These are phyloP conservation scores for Aspergillus sclerotiicarbonarius DNA, from an alignment of 495 filamentous ascomycete species.

Conservation along the genomic window DNA sequence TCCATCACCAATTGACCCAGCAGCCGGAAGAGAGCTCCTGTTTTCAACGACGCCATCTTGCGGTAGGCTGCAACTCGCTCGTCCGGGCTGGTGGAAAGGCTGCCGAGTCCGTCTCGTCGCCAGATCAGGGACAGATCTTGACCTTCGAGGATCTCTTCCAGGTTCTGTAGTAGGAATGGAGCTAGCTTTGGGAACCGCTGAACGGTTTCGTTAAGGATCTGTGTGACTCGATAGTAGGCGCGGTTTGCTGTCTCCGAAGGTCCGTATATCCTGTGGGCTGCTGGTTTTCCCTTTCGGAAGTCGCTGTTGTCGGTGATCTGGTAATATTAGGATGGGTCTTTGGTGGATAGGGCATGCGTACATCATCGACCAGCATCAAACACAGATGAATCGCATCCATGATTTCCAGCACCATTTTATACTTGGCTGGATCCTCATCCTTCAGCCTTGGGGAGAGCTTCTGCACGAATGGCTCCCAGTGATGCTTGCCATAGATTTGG, in stretches of 20 bases:
- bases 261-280: constrained; percentile 30
- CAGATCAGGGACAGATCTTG: constrained; percentile 35
- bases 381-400: constrained; percentile 34
- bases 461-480: constrained; percentile 27
- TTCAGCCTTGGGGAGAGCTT: constrained; percentile 23
- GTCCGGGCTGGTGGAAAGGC: constrained; percentile 10
- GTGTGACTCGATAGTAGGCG: constrained; percentile 28
- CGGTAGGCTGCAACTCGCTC: constrained; percentile 19
- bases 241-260: constrained; percentile 30
- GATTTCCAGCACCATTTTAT: constrained; percentile 26
- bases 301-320: constrained; percentile 31
- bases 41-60: constrained; percentile 24
- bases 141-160: constrained; percentile 30
- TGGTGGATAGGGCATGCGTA: neutral
- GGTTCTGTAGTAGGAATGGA: constrained; percentile 22
- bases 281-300: constrained; percentile 29
- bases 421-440: constrained; percentile 20
- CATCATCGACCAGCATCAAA: constrained; percentile 35
- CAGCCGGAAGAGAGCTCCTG: constrained; percentile 23
- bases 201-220: constrained; percentile 21
- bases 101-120: constrained; percentile 29
- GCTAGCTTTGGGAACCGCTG: constrained; percentile 19
- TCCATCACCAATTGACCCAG: constrained; percentile 23
- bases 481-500: constrained; percentile 24
- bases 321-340: neutral